Evolutionary conservation across 768 basidiomycete species (phyloP).

Genomic region (Russula foetens): DNA sequence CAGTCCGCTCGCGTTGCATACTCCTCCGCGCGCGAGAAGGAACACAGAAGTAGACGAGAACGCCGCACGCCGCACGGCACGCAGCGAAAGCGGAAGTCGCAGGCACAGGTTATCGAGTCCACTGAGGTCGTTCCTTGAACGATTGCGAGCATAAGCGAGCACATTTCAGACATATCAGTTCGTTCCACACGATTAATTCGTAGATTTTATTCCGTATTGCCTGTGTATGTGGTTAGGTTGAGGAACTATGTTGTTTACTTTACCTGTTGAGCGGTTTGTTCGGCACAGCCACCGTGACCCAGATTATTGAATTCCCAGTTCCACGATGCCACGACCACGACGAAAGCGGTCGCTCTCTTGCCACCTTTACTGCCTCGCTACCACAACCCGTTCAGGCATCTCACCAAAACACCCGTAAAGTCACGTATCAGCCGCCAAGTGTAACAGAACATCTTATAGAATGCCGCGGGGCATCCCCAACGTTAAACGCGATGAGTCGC

Average conservation of each 20-base stretch:
- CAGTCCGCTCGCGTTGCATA: constrained; percentile 3
- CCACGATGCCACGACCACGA: neutral
- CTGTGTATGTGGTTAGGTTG: neutral
- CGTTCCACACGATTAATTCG: neutral
- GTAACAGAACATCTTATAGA: neutral
- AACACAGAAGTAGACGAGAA: constrained; percentile 14
- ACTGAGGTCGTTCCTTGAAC: constrained; percentile 16
- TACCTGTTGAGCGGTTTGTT: neutral
- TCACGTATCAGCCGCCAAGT: neutral
- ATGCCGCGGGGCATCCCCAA: constrained; percentile 85
- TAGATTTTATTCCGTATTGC: neutral
- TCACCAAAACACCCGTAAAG: neutral
- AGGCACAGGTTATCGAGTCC: constrained; percentile 17
- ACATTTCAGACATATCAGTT: neutral
- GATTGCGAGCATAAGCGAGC: constrained; percentile 7
- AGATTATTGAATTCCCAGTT: neutral
- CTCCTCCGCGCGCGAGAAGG: constrained; percentile 2
- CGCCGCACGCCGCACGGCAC: constrained; percentile 9
- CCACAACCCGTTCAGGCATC: neutral
- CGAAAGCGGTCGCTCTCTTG: neutral
- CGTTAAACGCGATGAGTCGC: constrained; percentile 67
- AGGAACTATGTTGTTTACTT: neutral
- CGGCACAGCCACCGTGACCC: neutral
- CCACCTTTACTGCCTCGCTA: neutral
- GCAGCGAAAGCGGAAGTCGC: neutral